These are phyloP conservation scores for Collybia sordida DNA, from an alignment of 768 basidiomycete species.

Conservation along the genomic window DNA sequence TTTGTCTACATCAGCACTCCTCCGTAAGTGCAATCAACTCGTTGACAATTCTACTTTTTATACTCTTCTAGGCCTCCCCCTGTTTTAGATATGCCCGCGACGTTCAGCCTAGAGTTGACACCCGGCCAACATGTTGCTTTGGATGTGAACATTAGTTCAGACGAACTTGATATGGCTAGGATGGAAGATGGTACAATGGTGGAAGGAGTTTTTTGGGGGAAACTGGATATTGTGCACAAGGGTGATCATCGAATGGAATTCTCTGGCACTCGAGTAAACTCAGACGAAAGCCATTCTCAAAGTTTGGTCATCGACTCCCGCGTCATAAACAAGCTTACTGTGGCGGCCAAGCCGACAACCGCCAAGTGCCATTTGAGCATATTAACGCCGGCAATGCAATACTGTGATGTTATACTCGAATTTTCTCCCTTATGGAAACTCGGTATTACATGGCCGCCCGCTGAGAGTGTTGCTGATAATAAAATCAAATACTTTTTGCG, in stretches of 20 bases:
- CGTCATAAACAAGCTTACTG: constrained; percentile 74
- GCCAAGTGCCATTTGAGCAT: constrained; percentile 79
- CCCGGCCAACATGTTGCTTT: constrained; percentile 81
- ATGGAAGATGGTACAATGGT: constrained; percentile 89
- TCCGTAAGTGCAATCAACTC: constrained; percentile 34
- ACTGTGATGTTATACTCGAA: constrained; percentile 75
- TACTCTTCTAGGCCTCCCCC: constrained; percentile 51
- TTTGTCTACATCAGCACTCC: constrained; percentile 35
- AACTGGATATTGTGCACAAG: constrained; percentile 77
- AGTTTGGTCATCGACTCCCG: constrained; percentile 77
- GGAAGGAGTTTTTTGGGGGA: constrained; percentile 87
- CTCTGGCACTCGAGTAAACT: constrained; percentile 69
- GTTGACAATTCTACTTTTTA: not conserved
- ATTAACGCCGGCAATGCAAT: constrained; percentile 70
- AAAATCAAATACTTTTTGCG: constrained; percentile 84
- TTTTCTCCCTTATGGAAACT: constrained; percentile 77
- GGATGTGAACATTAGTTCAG: constrained; percentile 76
- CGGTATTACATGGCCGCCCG: constrained; percentile 75
- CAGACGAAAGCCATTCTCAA: constrained; percentile 59
- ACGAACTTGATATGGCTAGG: constrained; percentile 87
- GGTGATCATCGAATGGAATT: constrained; percentile 82
- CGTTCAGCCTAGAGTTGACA: constrained; percentile 76
- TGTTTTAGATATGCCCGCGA: constrained; percentile 83
- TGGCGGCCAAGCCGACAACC: constrained; percentile 69
- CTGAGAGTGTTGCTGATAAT: constrained; percentile 62